Base-by-base conservation (phyloP, 495 filamentous ascomycete species). In the Hypoxylon lienhwacheense region DNA sequence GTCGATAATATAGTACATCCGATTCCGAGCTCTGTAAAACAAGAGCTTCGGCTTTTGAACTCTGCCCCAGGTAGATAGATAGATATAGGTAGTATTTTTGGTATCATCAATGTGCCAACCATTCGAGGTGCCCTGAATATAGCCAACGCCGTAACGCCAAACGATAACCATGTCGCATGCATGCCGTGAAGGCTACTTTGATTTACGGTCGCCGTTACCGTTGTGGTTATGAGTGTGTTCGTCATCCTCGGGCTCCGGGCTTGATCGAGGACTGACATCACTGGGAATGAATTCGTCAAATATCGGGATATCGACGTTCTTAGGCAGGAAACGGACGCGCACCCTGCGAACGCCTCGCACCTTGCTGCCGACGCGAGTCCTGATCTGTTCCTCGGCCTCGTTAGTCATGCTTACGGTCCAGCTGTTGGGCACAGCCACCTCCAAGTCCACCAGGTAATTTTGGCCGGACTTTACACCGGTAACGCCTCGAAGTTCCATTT, bases 391-490 rank as follows among this genome's bases (percentile, higher is more conserved):
- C 66, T 98, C 93, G 3, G 93, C 70, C 15, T 73, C 70, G n/a
- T 78, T 70, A 0, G 84, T 83, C 22, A 83, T 79, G 49, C 81
- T 80, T 5, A 97, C 73, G 0, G 86, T 83, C 87, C 85, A 91
- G 12, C 70, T 68, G 1, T 73, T 78, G 0, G 91, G 89, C 24
- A 92, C 87, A 16, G 82, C 88, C 32, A 97, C 67, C 63, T 93
- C 89, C 20, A 97, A 55, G 59, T 97, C 91, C 63, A 96, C 83
- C 3, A 96, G 74, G 53, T 93, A 96, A 69, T 96, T 98, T 71
- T 96, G 93, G 20, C 93, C 93, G 2, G 87, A 87, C 67, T 98
- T 98, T 64, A 96, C 77, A 44, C 93, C 93, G 33, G 88, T 85
- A 2, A 97, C 81, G 21, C 88, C 85, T 10, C 83, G 77, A 11